These are phyloP conservation scores for Arthrocladium fulminans DNA, from an alignment of 2,329 filamentous ascomycete genomes.

Conservation along the genomic window DNA sequence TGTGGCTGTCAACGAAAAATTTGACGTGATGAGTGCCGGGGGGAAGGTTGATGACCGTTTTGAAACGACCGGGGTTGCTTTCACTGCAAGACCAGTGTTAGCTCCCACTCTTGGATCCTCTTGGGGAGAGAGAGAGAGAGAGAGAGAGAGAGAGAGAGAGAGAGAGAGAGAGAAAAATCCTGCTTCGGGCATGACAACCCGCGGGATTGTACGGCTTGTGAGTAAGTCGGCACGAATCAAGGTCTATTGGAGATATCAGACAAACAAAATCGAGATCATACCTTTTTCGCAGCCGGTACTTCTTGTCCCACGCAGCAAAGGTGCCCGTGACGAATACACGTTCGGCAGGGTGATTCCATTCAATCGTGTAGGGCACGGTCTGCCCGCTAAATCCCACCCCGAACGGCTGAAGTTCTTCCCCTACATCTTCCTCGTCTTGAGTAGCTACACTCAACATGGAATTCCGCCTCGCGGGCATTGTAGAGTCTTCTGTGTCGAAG, in stretches of 20 bases:
- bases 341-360: conserved; percentile 75
- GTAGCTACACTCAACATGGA: conserved; percentile 48
- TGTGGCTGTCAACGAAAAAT: conserved; percentile 88
- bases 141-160: neutral
- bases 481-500: conserved; percentile 40
- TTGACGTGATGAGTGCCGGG: conserved; percentile 95
- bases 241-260: neutral
- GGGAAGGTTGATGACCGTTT: conserved; percentile 70
- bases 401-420: conserved; percentile 60
- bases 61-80: conserved; percentile 51
- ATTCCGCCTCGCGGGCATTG: conserved; percentile 41
- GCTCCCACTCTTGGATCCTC: conserved; percentile 27
- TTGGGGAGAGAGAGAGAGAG: neutral
- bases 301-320: conserved; percentile 94
- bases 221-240: neutral
- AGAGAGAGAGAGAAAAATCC: neutral
- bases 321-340: conserved; percentile 91
- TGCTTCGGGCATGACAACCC: conserved; percentile 1
- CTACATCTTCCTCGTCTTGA: conserved; percentile 65
- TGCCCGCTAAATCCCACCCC: conserved; percentile 53
- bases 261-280: conserved; percentile 43
- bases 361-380: conserved; percentile 72
- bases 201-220: neutral
- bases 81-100: conserved; percentile 23
- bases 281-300: conserved; percentile 78